Evolutionary conservation across 208 protist species (phyloP), one percentile per base, ranked within the genome.

Genomic region (Trypanosomatidae sp.): DNA sequence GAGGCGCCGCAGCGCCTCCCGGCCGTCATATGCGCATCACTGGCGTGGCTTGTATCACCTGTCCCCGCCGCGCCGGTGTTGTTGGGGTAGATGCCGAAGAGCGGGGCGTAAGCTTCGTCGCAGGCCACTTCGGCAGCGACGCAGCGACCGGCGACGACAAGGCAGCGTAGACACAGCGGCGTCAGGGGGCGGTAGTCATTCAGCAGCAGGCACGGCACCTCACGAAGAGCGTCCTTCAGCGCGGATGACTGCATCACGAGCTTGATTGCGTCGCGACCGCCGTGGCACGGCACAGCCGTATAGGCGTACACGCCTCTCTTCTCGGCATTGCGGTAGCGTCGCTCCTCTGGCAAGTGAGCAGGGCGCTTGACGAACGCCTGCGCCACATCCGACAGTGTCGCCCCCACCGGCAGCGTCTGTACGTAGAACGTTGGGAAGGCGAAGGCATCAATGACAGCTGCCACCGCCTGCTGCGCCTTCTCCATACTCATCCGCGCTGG

Each of bases 71-170:
- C 69, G 25, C 52, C 78, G 6, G 3, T 58, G n/a, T 68, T 62
- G 47, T 81, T 74, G 22, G 72, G 50, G 6, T 73, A 46, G 13
- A 89, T 73, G 33, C 80, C 76, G 36, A 91, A 78, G 49, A 84
- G 67, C 12, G 74, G 70, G 13, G 85, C 79, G 52, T 74, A 77
- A 33, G 75, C 71, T 39, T 80, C 75, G 62, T 83, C 76, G 58
- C 84, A 90, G 3, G 76, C 86, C 53, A 87, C 83, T 69, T 94
- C 86, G 12, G 80, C 89, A 6, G 81, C 89, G n/a, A 86, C 83
- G 70, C 86, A 93, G 30, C 69, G 33, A 13, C 84, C 89, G 22
- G 73, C 76, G 28, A 91, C 80, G 12, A 88, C 78, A 22, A 87
- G 77, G 30, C 62, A 80, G n/a, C 83, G 84, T 53, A 87, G 17